Evolutionary conservation across 352 stramenopile genomes (phyloP).

Genomic region (Globisporangium radiosum): DNA sequence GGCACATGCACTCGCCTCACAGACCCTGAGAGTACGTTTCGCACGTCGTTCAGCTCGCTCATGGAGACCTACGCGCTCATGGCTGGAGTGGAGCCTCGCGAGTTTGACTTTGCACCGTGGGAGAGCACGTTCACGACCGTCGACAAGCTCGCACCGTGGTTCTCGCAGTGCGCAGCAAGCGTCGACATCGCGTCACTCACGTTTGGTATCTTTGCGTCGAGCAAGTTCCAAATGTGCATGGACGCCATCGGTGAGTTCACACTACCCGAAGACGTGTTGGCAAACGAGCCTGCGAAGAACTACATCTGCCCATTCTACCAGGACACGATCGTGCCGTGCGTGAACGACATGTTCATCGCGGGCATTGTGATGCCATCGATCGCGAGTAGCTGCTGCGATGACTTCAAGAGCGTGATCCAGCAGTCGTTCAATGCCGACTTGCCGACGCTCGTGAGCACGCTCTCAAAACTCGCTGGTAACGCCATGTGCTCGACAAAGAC

Average conservation of each 20-base stretch:
- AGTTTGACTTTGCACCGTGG: slow-evolving; percentile 1
- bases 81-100: not conserved
- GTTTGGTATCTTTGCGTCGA: not conserved
- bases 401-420: slow-evolving; percentile 4
- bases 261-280: no score
- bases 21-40: slow-evolving; percentile 5
- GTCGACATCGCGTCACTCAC: slow-evolving; percentile 7
- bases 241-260: not conserved
- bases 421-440: slow-evolving; percentile 3
- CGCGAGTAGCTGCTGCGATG: slow-evolving; percentile 1
- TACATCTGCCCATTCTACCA: slow-evolving; percentile 4
- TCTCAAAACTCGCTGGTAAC: slow-evolving; percentile 9
- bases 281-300: not conserved
- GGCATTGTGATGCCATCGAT: slow-evolving; percentile 5
- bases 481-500: slow-evolving; percentile 9
- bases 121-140: no score
- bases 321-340: slow-evolving; percentile 4
- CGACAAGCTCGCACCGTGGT: no score
- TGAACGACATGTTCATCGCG: slow-evolving; percentile 7
- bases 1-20: slow-evolving; percentile 3
- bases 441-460: not conserved
- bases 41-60: not conserved
- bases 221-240: not conserved
- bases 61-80: not conserved
- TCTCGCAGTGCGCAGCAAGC: slow-evolving; percentile 5